Evolutionary conservation across 2,329 filamentous ascomycete species (phyloP).

Genomic region (Corinectria fuckeliana): DNA sequence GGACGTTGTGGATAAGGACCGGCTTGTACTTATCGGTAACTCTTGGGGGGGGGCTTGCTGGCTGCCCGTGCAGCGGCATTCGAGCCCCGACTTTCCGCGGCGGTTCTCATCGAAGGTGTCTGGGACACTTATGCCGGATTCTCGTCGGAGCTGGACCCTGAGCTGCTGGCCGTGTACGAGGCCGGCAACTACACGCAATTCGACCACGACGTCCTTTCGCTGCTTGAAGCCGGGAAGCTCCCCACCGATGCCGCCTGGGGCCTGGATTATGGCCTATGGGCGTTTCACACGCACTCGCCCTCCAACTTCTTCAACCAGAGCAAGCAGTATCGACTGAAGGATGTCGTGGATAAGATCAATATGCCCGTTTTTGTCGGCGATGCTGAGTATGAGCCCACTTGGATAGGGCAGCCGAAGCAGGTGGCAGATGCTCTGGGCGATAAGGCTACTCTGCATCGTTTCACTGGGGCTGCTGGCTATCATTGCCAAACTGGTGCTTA

Average conservation of each 20-base stretch:
- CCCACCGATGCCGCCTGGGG: slow-evolving; percentile 10
- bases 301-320: slow-evolving; percentile 10
- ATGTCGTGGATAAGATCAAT: slow-evolving; percentile 12
- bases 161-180: slow-evolving; percentile 4
- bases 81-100: slow-evolving; percentile 49
- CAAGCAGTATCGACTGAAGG: slow-evolving; percentile 14
- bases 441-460: slow-evolving; percentile 14
- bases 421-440: slow-evolving; percentile 22
- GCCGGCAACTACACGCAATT: slow-evolving; percentile 7
- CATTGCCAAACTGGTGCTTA: slow-evolving; percentile 25
- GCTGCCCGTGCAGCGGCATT: slow-evolving; percentile 50
- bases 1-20: slow-evolving; percentile 39
- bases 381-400: slow-evolving; percentile 16
- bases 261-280: slow-evolving; percentile 20
- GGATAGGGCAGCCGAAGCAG: slow-evolving; percentile 11
- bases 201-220: slow-evolving; percentile 1
- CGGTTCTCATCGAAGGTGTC: slow-evolving; percentile 47
- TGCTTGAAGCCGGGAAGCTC: not conserved
- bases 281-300: slow-evolving; percentile 16
- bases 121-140: slow-evolving; percentile 37
- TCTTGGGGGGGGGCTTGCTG: slow-evolving; percentile 52
- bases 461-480: slow-evolving; percentile 20
- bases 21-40: slow-evolving; percentile 48
- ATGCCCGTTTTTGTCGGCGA: slow-evolving; percentile 20
- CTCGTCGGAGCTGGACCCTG: slow-evolving; percentile 43